Base-by-base conservation (phyloP, 208 protist genomes). In the Leishmania guyanensis region DNA sequence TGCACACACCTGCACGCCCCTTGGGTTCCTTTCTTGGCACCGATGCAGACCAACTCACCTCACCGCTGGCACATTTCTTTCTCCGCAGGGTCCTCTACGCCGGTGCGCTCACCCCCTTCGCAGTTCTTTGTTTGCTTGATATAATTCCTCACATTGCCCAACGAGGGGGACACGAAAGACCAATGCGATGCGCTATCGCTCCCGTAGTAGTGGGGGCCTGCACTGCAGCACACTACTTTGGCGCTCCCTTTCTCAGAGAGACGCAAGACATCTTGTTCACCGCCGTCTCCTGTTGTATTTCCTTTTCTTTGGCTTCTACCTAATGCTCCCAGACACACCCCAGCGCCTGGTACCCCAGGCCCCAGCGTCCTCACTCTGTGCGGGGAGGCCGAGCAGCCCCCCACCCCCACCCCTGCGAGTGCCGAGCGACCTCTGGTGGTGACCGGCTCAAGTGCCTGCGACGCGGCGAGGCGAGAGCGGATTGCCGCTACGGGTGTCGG, bases 371-470 rank as follows among this genome's bases (percentile, higher is more conserved):
- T 10, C 58, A 10, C 26, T 33, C 58, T 64, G 58, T n/a, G 26
- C 8, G 26, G 26, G 26, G 26, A 33, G 5, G 58, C 8, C 58
- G 3, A 12, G 26, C 58, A 14, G 56, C 26, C 56, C n/a, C 56
- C 26, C 56, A 5, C 56, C 22, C 26, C 16, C 17, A 26, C 54
- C 58, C 6, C 93, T 36, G 87, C 93, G 17, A 95, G 93, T 53
- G 80, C 70, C 39, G 85, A 91, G 60, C 90, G 89, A 6, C 78
- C 84, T 69, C n/a, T 36, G 39, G 33, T 75, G 8, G 5, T 69
- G 65, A 3, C 26, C 0, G 54, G 62, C 43, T 46, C 43, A 46
- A 46, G 43, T 46, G 43, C 43, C 43, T 46, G 4, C 43, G 43
- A 9, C 43, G 43, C 43, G 43, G 43, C 16, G 46, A 36, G 75